phyloP scores from a whole-genome alignment of 169 alveolate genomes.

The Fabrea salina region DNA sequence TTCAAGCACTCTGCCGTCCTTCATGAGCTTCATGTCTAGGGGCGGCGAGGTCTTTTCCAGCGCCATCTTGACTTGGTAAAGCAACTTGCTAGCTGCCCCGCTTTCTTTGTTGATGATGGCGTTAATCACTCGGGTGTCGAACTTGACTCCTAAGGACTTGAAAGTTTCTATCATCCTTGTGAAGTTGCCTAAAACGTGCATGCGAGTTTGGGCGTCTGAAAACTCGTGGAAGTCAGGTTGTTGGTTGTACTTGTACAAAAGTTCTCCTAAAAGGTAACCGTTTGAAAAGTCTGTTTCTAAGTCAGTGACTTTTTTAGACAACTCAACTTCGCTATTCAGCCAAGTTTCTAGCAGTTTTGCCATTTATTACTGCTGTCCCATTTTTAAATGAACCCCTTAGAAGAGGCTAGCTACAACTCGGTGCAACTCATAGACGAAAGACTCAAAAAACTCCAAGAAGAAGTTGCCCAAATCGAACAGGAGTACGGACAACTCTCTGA shows the following conservation, averaged over 20 bases:
- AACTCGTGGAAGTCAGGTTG: conserved; percentile 69
- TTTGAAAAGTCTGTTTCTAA: conserved; percentile 81
- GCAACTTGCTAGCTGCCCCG: conserved; percentile 71
- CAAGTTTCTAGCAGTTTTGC: conserved; percentile 71
- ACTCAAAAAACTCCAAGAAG: background rate
- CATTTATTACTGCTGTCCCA: conserved; percentile 60
- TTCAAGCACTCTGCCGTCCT: conserved; percentile 56
- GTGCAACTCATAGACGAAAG: background rate
- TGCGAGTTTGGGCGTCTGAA: conserved; percentile 62
- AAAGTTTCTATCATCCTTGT: conserved; percentile 66
- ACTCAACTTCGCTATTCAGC: conserved; percentile 84
- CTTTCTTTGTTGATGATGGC: conserved; percentile 60
- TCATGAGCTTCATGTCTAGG: conserved; percentile 51
- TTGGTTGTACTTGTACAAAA: conserved; percentile 75
- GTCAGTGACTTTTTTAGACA: conserved; percentile 67
- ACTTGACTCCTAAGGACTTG: conserved; percentile 64
- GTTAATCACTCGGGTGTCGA: conserved; percentile 63
- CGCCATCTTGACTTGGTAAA: conserved; percentile 77
- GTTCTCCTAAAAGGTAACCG: conserved; percentile 82
- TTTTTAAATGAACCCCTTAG: background rate
- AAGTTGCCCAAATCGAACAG: background rate
- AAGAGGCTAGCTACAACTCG: background rate
- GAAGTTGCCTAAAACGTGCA: conserved; percentile 70
- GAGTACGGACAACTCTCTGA: background rate
- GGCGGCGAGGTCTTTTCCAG: conserved; percentile 73